Percentiles rank a stretch among this genome's conserved stretches.
These are phyloP conservation scores for Cordyceps fumosorosea DNA, from an alignment of 2,329 filamentous ascomycete genomes.

Conservation along the genomic window DNA sequence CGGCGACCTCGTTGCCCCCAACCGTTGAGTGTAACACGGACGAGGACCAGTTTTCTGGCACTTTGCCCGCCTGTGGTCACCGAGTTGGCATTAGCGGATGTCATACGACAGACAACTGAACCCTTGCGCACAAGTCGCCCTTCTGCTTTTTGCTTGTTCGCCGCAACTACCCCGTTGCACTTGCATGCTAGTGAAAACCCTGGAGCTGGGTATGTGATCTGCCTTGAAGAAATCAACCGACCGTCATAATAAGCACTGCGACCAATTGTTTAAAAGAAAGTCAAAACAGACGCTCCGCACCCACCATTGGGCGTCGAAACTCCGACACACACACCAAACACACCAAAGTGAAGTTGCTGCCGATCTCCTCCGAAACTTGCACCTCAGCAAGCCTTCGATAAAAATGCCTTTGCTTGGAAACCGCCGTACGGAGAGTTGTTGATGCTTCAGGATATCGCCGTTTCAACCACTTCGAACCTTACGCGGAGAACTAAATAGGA, in stretches of 20 bases:
- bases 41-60: not conserved
- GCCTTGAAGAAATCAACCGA: not conserved
- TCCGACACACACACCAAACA: not conserved
- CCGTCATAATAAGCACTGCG: conserved; percentile 1
- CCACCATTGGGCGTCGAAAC: not conserved
- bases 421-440: not conserved
- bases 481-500: not conserved
- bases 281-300: not conserved
- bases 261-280: not conserved
- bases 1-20: not conserved
- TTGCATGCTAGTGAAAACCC: not conserved
- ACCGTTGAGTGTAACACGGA: not conserved
- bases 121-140: not conserved
- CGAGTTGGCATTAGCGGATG: not conserved
- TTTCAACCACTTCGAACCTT: not conserved
- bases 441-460: not conserved
- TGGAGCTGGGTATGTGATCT: not conserved
- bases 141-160: not conserved
- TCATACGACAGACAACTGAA: not conserved
- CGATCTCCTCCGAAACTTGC: not conserved
- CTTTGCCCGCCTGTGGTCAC: not conserved
- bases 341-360: not conserved
- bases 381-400: not conserved
- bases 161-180: not conserved
- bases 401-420: not conserved